Evolutionary conservation across 2,329 filamentous ascomycete species (phyloP), one percentile per base, ranked within the genome.

Genomic region (Corynespora cassiicola): DNA sequence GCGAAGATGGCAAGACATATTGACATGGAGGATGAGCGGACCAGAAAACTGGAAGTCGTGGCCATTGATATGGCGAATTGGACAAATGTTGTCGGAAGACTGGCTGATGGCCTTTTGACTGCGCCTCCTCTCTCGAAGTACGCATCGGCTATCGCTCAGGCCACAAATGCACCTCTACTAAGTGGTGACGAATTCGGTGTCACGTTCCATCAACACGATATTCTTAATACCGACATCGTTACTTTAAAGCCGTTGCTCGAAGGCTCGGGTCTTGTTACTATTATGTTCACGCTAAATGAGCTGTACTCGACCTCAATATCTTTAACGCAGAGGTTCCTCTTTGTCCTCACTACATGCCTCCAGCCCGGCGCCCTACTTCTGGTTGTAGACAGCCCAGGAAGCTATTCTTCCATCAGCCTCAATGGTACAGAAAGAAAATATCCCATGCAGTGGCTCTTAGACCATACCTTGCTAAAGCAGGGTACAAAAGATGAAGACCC

Each of bases 271-370:
- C 51, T 96, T 1, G 75, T 95, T 10, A 96, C 91, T 0, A 72
- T 97, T 9, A 82, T 97, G 70, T 99, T 97, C 75, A 96, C 92
- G 0, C 79, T 97, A 30, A 97, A 97, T 66, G 94, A 99, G 70
- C 82, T 99, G 0, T 97, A 96, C 73, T 86, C 88, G 0, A 76
- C 81, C 0, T 89, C 85, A 1, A 81, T 90, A 16, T 76, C 84
- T 2, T 82, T 84, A 52, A 90, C 92, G 0, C 95, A 92, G 0
- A 74, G 75, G 3, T 85, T 97, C 50, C 75, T 99, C 0, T 77
- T 90, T 4, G 74, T 74, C 1, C 71, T 96, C 12, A 88, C 87
- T 0, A 73, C 79, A 2, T 52, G 71, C 1, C 63, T 87, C 2
- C 70, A 75, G 1, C 43, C 73, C 0, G 85, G 82, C 1, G 81